A percentile compares a stretch with the other conserved stretches of the same genome.
Conservation (phyloP, 192 early-diverging fungal genomes). For the Endogone sp. region DNA sequence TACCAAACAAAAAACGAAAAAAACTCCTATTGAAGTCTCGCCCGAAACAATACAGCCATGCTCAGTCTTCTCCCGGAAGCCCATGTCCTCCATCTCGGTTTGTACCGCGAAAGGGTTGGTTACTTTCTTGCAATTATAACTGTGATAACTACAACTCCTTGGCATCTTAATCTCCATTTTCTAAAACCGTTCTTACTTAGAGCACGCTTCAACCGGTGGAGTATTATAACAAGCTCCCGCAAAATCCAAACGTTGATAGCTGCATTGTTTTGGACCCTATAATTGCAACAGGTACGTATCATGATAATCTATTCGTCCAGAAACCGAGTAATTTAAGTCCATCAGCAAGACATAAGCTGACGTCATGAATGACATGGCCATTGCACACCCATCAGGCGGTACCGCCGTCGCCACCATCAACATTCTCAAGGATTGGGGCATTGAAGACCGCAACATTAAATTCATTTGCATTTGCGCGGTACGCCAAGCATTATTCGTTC, state of each 20-base stretch:
- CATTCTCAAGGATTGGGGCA: conserved; percentile 79
- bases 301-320: no score
- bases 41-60: no score
- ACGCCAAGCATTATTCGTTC: no score
- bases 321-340: neutral
- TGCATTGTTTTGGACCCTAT: conserved; percentile 80
- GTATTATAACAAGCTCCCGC: conserved; percentile 88
- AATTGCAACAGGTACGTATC: conserved; percentile 57
- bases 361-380: neutral
- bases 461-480: conserved; percentile 61
- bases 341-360: neutral
- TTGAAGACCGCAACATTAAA: conserved; percentile 54
- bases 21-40: no score
- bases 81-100: conserved; percentile 71
- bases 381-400: conserved; percentile 33
- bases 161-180: neutral
- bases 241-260: conserved; percentile 57
- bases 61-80: conserved; percentile 65
- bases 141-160: neutral
- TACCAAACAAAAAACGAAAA: no score
- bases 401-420: conserved; percentile 74
- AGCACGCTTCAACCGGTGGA: conserved; percentile 81
- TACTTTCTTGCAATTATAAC: neutral
- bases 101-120: conserved; percentile 72
- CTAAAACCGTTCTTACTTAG: conserved; percentile 13